Percentiles rank a stretch among this genome's conserved stretches.
phyloP scores from a whole-genome alignment of 2,329 filamentous ascomycete species.

The Botrytis fragariae region DNA sequence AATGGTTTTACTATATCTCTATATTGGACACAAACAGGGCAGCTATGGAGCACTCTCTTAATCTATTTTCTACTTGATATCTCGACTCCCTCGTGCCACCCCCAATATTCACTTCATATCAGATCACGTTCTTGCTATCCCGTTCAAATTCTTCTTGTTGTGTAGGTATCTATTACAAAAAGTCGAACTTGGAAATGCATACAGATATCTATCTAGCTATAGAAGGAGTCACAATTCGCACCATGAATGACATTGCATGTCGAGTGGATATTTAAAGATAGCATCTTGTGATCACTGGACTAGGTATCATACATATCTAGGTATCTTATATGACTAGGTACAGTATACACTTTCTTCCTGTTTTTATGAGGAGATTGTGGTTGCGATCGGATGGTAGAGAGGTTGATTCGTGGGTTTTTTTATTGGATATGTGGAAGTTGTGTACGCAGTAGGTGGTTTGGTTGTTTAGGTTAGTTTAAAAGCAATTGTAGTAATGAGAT shows the following conservation, averaged over 20 bases:
- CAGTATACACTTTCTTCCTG: background rate
- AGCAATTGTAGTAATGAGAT: no score
- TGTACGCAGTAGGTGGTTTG: no score
- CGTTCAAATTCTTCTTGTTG: background rate
- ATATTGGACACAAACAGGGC: background rate
- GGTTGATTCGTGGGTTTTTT: background rate
- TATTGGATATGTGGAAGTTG: no score
- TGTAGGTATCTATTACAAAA: background rate
- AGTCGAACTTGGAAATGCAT: background rate
- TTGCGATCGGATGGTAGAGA: background rate
- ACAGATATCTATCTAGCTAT: background rate
- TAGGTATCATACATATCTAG: no score
- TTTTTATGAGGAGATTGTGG: background rate
- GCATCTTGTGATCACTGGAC: no score
- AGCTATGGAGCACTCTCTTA: background rate
- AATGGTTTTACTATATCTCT: background rate
- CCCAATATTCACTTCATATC: background rate
- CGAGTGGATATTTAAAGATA: no score
- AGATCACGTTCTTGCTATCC: background rate
- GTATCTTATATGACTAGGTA: no score
- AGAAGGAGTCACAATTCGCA: background rate
- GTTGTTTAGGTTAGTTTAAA: no score
- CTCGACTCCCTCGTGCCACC: background rate
- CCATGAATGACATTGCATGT: background rate
- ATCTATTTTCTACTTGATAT: background rate